Evolutionary conservation across 352 stramenopile genomes (phyloP), one percentile per base, ranked within the genome.

Genomic region (Hyaloperonospora arabidopsidis): DNA sequence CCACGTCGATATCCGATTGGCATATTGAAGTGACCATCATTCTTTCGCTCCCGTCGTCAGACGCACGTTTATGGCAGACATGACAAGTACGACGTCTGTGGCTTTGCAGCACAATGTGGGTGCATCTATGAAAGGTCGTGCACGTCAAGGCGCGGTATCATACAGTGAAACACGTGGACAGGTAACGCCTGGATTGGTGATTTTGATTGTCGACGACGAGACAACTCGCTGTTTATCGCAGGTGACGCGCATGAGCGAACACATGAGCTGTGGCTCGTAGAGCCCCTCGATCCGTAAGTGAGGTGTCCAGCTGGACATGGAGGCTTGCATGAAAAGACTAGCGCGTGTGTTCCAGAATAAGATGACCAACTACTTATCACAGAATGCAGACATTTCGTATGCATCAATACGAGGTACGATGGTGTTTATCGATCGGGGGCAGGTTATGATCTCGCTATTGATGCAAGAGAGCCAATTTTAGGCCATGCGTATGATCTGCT

Each of bases 381-480:
- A 81, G 45, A 97, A 98, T 70, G 70, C 74, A 14, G 59, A 68
- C 5, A 98, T 97, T 76, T 93, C 86, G 64, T 98, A 97, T 63
- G 74, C 81, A 0, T 58, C 78, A 0, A 93, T 90, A 39, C 76
- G 93, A 19, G 86, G 89, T 0, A 98, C 95, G 0, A 50, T 99
- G 5, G 68, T 99, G 1, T 80, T 99, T 23, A 70, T 98, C 43
- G 95, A 98, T 70, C 79, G 96, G 44, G 80, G 84, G 2, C 84
- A 96, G 57, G 96, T 98, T 69, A 82, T 87, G 39, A 70, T 98
- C 18, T 87, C 94, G 13, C 96, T 96, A 0, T 70, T 99, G 32
- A 95, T 99, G 67, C 96, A 99, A 66, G 95, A 98, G 63, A 98
- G 97, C 69, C 97, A 86, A 2, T 98, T 98, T 67, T 94, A 98